A percentile compares a stretch with the other conserved stretches of the same genome.
Conservation (phyloP, 495 filamentous ascomycete species). For the Neurospora pannonica region DNA sequence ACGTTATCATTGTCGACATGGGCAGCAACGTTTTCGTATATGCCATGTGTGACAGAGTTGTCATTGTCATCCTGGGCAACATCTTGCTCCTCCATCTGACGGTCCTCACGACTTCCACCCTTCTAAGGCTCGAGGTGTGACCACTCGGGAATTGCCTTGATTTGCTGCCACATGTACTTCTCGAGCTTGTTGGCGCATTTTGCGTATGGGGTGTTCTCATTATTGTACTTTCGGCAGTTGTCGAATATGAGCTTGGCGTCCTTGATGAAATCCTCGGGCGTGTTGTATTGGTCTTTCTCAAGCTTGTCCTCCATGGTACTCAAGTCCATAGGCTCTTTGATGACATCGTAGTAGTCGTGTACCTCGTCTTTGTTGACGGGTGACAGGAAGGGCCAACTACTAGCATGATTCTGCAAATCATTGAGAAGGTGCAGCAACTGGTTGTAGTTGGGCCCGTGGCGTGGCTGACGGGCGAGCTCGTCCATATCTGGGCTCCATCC, state of each 20-base stretch:
- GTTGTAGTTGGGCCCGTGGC: slow-evolving; percentile 94
- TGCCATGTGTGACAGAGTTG: neutral
- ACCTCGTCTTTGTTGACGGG: slow-evolving; percentile 95
- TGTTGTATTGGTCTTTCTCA: slow-evolving; percentile 85
- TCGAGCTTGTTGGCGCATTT: slow-evolving; percentile 94
- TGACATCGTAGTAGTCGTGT: slow-evolving; percentile 94
- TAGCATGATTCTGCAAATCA: slow-evolving; percentile 86
- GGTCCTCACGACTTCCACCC: neutral
- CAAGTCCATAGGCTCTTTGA: slow-evolving; percentile 96
- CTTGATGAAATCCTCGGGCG: slow-evolving; percentile 84
- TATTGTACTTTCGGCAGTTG: slow-evolving; percentile 94
- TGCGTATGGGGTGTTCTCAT: slow-evolving; percentile 87
- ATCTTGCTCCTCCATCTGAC: neutral
- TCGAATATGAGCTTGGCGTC: slow-evolving; percentile 89
- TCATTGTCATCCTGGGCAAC: neutral
- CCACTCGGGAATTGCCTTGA: slow-evolving; percentile 93
- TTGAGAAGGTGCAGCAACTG: slow-evolving; percentile 87
- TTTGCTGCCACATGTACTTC: slow-evolving; percentile 93
- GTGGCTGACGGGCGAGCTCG: slow-evolving; percentile 88
- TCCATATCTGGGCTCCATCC: slow-evolving; percentile 98
- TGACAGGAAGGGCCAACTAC: slow-evolving; percentile 87
- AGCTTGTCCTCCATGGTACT: slow-evolving; percentile 93
- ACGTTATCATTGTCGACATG: neutral
- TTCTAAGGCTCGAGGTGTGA: slow-evolving; percentile 49
- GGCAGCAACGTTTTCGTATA: neutral